Evolutionary conservation across 2,329 filamentous ascomycete species (phyloP).

Genomic region (Colletotrichum sp.): DNA sequence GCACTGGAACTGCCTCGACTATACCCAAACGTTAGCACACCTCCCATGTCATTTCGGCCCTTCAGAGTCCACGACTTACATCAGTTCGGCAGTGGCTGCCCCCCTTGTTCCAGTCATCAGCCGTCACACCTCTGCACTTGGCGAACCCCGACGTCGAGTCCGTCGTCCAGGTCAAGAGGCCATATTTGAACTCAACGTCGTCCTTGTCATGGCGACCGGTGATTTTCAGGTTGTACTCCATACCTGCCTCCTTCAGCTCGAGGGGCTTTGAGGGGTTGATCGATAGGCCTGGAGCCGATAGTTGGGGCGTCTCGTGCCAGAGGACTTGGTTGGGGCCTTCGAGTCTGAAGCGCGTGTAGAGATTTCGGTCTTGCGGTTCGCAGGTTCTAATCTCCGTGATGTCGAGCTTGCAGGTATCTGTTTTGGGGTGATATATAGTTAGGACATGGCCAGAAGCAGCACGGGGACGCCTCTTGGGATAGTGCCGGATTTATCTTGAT

Average conservation of each 20-base stretch:
- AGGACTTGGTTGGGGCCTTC: neutral
- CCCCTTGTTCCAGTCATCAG: neutral
- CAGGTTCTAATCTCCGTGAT: neutral
- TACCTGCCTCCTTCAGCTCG: neutral
- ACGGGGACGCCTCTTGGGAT: neutral
- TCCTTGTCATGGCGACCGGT: neutral
- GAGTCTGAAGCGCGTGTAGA: neutral
- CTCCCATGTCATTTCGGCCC: neutral
- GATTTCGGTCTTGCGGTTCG: neutral
- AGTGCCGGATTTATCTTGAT: neutral
- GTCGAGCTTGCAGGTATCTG: neutral
- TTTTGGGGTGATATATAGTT: neutral
- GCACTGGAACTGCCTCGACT: neutral
- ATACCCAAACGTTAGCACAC: neutral
- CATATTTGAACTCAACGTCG: neutral
- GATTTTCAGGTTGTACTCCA: neutral
- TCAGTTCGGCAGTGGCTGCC: neutral
- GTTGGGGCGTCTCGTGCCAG: neutral
- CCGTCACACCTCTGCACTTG: neutral
- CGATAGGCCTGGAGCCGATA: neutral
- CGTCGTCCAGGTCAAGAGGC: neutral
- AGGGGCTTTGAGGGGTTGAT: neutral
- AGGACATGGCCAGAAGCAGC: neutral
- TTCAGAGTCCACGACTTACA: neutral
- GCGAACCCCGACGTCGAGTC: neutral